phyloP scores from a whole-genome alignment of 306 rosid genomes.

The Trifolium pratense region DNA sequence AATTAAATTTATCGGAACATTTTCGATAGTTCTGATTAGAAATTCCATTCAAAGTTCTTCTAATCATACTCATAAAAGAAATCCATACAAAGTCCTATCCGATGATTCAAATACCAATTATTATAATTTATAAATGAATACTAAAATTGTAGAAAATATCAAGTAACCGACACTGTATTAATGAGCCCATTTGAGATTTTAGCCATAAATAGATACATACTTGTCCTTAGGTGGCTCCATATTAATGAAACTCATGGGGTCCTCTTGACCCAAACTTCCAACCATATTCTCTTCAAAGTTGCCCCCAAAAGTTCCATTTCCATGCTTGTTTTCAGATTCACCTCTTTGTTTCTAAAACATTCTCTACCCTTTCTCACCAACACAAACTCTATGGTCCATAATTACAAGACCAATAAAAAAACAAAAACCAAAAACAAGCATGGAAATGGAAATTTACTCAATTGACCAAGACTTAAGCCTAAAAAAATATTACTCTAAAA shows the following conservation, averaged over 20 bases:
- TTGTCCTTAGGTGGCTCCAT: slow-evolving; percentile 49
- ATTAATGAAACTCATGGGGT: slow-evolving; percentile 79
- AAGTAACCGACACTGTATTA: slow-evolving; percentile 30
- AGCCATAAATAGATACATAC: slow-evolving; percentile 39
- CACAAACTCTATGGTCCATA: slow-evolving; percentile 25
- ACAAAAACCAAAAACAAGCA: slow-evolving; percentile 59
- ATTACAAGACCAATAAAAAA: not conserved
- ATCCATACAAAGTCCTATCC: slow-evolving; percentile 16
- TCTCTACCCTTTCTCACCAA: slow-evolving; percentile 31
- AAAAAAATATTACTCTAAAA: not conserved
- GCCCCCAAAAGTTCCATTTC: slow-evolving; percentile 60
- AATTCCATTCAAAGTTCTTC: no score
- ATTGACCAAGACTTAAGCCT: not conserved
- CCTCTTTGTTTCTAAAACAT: slow-evolving; percentile 43
- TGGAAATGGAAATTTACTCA: slow-evolving; percentile 55
- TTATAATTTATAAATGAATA: slow-evolving; percentile 39
- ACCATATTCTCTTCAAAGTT: slow-evolving; percentile 41
- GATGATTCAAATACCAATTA: slow-evolving; percentile 29
- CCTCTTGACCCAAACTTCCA: slow-evolving; percentile 56
- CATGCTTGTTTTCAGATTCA: slow-evolving; percentile 75
- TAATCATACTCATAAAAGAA: no score
- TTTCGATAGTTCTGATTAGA: no score
- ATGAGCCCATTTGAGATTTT: slow-evolving; percentile 42
- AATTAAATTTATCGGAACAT: no score
- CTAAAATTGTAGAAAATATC: not conserved